Conservation (phyloP, 2,329 filamentous ascomycete species). For the Stachybotrys elegans region DNA sequence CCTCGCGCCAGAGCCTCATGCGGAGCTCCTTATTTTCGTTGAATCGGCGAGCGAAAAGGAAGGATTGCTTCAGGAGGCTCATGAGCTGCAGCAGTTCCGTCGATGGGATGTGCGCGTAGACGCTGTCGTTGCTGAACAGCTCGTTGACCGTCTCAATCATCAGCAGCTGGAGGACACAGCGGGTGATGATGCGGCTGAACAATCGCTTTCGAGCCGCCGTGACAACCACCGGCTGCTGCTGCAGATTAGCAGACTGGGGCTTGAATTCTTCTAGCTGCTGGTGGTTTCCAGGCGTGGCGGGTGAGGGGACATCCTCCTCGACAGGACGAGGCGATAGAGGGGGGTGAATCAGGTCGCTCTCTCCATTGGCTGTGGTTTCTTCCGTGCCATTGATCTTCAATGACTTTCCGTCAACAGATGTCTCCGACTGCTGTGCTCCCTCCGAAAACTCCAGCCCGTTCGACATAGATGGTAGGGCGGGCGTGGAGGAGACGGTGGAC, state of each 20-base stretch:
- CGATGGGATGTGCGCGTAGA: slow-evolving; percentile 90
- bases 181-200: slow-evolving; percentile 99
- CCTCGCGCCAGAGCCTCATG: slow-evolving; percentile 91
- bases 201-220: slow-evolving; percentile 89
- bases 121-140: slow-evolving; percentile 93
- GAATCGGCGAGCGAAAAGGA: slow-evolving; percentile 94
- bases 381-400: slow-evolving; percentile 56
- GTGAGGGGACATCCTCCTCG: slow-evolving; percentile 29
- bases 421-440: slow-evolving; percentile 31
- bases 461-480: slow-evolving; percentile 44
- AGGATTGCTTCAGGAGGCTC: slow-evolving; percentile 90
- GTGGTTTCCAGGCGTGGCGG: slow-evolving; percentile 27
- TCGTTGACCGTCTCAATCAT: slow-evolving; percentile 99
- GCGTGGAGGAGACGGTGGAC: slow-evolving; percentile 50
- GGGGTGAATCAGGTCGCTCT: slow-evolving; percentile 26
- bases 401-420: slow-evolving; percentile 46
- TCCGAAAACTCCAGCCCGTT: slow-evolving; percentile 47
- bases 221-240: slow-evolving; percentile 86
- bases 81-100: slow-evolving; percentile 85
- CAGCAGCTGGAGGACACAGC: slow-evolving; percentile 92
- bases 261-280: slow-evolving; percentile 79
- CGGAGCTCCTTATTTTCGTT: slow-evolving; percentile 96
- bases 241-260: slow-evolving; percentile 61
- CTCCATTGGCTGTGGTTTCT: slow-evolving; percentile 26
- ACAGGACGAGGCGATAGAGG: slow-evolving; percentile 20